These are phyloP conservation scores for Microstegium vimineum DNA, from an alignment of 176 grass and related monocot species.

Conservation along the genomic window DNA sequence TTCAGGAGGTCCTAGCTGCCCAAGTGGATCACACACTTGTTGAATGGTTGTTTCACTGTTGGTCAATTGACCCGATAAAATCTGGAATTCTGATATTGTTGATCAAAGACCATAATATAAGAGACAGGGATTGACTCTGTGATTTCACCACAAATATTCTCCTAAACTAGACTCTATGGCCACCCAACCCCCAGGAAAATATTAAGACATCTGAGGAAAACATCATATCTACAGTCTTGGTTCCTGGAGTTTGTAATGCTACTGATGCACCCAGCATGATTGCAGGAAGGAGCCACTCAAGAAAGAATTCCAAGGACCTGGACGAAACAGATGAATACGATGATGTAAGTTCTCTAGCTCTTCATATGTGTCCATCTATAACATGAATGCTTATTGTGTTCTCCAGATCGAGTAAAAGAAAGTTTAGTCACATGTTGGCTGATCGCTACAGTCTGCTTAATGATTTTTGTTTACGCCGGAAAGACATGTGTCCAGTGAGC, in stretches of 20 bases:
- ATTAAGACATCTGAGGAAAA: not conserved
- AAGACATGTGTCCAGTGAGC: not conserved
- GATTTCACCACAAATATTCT: not conserved
- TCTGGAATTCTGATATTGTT: not conserved
- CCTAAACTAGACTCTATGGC: not conserved
- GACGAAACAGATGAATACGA: constrained; percentile 41
- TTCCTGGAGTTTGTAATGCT: not conserved
- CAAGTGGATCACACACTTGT: not conserved
- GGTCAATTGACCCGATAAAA: not conserved
- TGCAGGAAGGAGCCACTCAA: constrained; percentile 57
- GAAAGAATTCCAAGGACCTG: constrained; percentile 37
- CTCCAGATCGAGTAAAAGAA: not conserved
- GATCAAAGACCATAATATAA: not conserved
- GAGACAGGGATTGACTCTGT: not conserved
- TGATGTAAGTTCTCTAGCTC: constrained; percentile 59
- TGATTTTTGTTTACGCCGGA: not conserved
- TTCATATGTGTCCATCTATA: not conserved
- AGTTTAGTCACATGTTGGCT: not conserved
- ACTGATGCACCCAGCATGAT: not conserved
- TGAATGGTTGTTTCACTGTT: not conserved
- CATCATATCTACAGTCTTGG: not conserved
- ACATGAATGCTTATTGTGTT: not conserved
- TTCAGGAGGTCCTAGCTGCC: not conserved
- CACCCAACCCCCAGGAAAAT: not conserved
- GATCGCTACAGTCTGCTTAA: not conserved